A percentile compares a stretch with the other conserved stretches of the same genome.
Evolutionary conservation across 441 rosid species (phyloP).

Genomic region (Corymbia calophylla): DNA sequence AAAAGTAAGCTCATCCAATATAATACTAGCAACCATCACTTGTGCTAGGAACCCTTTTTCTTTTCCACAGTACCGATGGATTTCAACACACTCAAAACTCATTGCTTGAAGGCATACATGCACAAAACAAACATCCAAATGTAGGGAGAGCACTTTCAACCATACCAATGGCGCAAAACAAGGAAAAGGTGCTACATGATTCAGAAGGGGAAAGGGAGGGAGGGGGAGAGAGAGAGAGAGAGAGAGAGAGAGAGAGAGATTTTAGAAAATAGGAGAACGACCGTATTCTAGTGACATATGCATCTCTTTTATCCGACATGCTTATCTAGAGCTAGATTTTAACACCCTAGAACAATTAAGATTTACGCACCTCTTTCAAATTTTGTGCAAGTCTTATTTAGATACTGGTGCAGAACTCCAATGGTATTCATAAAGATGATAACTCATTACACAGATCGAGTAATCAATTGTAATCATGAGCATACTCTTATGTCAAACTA

Average conservation of each 20-base stretch:
- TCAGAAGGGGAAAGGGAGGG: background rate
- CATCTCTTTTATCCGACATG: background rate
- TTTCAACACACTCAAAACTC: background rate
- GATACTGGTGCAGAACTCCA: background rate
- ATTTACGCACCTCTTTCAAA: background rate
- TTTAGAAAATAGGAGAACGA: background rate
- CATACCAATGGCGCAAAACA: background rate
- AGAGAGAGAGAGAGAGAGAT: background rate
- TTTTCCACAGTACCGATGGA: background rate
- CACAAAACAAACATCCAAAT: background rate
- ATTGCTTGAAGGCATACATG: background rate
- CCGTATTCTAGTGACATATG: background rate
- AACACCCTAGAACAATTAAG: background rate
- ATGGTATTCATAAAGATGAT: background rate
- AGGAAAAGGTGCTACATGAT: background rate
- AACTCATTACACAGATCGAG: background rate
- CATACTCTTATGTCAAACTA: background rate
- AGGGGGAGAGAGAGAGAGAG: accelerated
- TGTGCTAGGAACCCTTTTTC: background rate
- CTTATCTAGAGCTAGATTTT: background rate
- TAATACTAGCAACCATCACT: background rate
- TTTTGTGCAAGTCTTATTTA: background rate
- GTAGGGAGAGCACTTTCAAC: background rate
- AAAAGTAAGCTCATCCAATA: background rate
- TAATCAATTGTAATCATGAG: background rate